phyloP scores from a whole-genome alignment of 2,329 filamentous ascomycete genomes.

The Aspergillus jensenii region DNA sequence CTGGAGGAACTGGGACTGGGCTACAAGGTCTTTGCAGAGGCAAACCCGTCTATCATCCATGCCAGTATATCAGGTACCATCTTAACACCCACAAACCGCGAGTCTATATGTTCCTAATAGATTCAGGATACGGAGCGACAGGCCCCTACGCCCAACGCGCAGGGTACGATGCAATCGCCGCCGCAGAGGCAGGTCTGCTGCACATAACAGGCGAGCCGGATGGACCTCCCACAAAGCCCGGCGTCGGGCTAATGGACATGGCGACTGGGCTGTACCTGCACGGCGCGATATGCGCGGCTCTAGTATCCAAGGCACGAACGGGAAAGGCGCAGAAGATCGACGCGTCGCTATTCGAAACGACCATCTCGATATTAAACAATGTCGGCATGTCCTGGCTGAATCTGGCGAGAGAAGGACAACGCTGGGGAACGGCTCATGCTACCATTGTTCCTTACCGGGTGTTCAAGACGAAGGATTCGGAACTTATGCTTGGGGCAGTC shows the following conservation, averaged over 20 bases:
- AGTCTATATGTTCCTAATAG: background rate
- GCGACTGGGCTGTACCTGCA: slow-evolving; percentile 48
- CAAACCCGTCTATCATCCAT: slow-evolving; percentile 44
- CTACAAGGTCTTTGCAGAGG: slow-evolving; percentile 36
- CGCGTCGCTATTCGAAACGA: slow-evolving; percentile 47
- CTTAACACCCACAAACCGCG: too few relatives aligned
- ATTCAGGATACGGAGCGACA: slow-evolving; percentile 37
- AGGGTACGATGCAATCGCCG: slow-evolving; percentile 49
- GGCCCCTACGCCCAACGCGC: slow-evolving; percentile 45
- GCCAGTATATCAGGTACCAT: slow-evolving; percentile 43
- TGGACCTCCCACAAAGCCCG: slow-evolving; percentile 42
- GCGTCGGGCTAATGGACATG: slow-evolving; percentile 47
- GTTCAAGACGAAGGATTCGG: slow-evolving; percentile 68
- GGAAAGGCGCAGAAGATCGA: slow-evolving; percentile 47
- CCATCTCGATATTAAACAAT: slow-evolving; percentile 43
- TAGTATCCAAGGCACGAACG: slow-evolving; percentile 38
- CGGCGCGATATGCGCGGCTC: slow-evolving; percentile 45
- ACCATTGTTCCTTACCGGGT: slow-evolving; percentile 50
- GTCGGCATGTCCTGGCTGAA: slow-evolving; percentile 44
- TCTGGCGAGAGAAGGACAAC: slow-evolving; percentile 40
- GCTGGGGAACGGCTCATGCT: slow-evolving; percentile 49
- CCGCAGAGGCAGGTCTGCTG: slow-evolving; percentile 45
- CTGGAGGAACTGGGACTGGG: slow-evolving; percentile 43
- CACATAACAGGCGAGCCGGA: slow-evolving; percentile 46
- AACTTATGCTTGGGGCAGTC: slow-evolving; percentile 69